These are phyloP conservation scores for Ustilago cynodontis DNA, from an alignment of 1,284 basidiomycete species.

Conservation along the genomic window DNA sequence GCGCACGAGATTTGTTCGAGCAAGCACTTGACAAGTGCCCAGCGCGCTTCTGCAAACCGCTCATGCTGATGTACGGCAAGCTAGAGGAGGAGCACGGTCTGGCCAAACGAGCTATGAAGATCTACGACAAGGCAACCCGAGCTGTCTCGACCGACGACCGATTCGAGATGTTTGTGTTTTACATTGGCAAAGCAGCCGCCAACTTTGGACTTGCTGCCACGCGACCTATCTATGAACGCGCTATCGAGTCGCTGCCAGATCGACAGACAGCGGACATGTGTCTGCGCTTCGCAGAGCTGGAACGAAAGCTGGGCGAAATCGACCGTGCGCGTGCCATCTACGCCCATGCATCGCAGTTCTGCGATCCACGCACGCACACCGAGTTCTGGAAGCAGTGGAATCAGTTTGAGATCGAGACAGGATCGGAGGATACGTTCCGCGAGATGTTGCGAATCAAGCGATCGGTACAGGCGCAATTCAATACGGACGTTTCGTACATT, in stretches of 20 bases:
- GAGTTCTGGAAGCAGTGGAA: conserved; percentile 99
- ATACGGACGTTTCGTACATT: conserved; percentile 81
- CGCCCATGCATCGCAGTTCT: conserved; percentile 97
- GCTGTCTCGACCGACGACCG: conserved; percentile 90
- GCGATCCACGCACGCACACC: conserved; percentile 86
- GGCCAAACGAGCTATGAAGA: conserved; percentile 94
- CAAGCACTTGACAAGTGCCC: conserved; percentile 97
- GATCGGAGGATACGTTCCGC: conserved; percentile 97
- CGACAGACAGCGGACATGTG: conserved; percentile 97
- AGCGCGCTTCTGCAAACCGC: conserved; percentile 89
- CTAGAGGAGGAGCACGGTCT: conserved; percentile 95
- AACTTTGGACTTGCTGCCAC: conserved; percentile 97
- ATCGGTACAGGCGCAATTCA: conserved; percentile 97
- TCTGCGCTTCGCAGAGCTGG: conserved; percentile 91
- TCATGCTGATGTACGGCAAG: conserved; percentile 94
- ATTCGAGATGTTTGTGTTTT: conserved; percentile 97
- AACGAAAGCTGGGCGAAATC: conserved; percentile 98
- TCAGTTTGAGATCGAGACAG: conserved; percentile 93
- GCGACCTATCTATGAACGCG: conserved; percentile 94
- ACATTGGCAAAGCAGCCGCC: conserved; percentile 92
- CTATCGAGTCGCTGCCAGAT: conserved; percentile 93
- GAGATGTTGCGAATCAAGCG: conserved; percentile 98
- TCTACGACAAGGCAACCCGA: conserved; percentile 91
- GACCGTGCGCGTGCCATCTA: conserved; percentile 96
- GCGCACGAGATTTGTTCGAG: conserved; percentile 95